A percentile compares a stretch with the other conserved stretches of the same genome.
These are phyloP conservation scores for Ceratopteris richardii DNA, from an alignment of 75 land plant genomes.

Conservation along the genomic window DNA sequence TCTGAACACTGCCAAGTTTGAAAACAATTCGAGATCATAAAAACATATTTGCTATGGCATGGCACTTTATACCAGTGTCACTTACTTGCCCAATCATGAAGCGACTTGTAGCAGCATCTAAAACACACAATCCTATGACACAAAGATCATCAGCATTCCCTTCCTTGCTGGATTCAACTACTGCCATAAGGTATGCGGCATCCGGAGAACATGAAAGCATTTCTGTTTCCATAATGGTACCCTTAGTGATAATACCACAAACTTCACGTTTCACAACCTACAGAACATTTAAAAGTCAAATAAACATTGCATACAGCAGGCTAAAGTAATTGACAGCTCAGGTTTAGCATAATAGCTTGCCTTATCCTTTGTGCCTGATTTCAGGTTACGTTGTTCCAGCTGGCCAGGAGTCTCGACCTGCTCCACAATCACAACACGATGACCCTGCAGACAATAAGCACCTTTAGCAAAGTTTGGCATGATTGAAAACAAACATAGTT, in stretches of 20 bases:
- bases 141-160: conserved; percentile 10
- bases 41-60: too few relatives aligned
- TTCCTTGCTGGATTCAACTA: conserved; percentile 35
- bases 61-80: too few relatives aligned
- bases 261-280: conserved; percentile 96
- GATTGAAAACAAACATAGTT: too few relatives aligned
- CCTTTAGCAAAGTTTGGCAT: neutral
- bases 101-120: conserved; percentile 79
- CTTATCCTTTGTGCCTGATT: conserved; percentile 87
- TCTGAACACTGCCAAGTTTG: conserved; percentile 64
- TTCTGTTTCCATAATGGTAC: conserved; percentile 83
- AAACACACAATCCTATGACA: conserved; percentile 65
- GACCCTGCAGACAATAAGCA: conserved; percentile 47
- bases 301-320: neutral
- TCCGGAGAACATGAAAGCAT: conserved; percentile 50
- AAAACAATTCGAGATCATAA: too few relatives aligned
- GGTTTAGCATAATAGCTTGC: conserved; percentile 9
- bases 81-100: conserved; percentile 80
- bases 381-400: conserved; percentile 69
- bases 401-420: conserved; percentile 98
- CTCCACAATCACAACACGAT: conserved; percentile 87
- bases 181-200: conserved; percentile 58
- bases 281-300: neutral
- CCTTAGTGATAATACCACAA: conserved; percentile 90
- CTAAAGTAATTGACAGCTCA: neutral